Evolutionary conservation across 2,329 filamentous ascomycete genomes (phyloP).

Genomic region (Aaosphaeria pasadenensis): DNA sequence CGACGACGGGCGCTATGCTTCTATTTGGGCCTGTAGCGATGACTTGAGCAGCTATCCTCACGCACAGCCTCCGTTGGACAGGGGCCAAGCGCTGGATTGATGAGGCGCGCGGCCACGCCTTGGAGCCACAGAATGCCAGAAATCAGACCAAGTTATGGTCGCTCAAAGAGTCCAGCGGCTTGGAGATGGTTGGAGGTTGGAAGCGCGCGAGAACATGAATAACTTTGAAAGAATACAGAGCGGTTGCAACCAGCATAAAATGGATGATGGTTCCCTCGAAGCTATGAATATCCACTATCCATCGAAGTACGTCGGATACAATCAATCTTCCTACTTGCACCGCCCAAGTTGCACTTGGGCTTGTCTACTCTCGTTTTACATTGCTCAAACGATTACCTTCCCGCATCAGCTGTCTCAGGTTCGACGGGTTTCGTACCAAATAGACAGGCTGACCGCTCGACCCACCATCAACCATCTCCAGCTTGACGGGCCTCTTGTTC

Average conservation of each 20-base stretch:
- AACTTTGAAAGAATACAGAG: constrained; percentile 18
- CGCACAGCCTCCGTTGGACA: constrained; percentile 22
- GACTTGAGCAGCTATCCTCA: constrained; percentile 18
- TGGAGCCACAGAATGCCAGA: constrained; percentile 29
- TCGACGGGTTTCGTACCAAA: constrained; percentile 13
- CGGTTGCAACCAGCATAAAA: constrained; percentile 37
- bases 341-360: no score
- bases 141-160: neutral
- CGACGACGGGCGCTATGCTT: constrained; percentile 14
- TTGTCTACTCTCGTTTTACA: no score
- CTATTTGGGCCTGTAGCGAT: constrained; percentile 25
- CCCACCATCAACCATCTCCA: constrained; percentile 15
- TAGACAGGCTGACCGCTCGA: constrained; percentile 19
- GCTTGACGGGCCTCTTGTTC: constrained; percentile 9
- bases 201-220: constrained; percentile 34
- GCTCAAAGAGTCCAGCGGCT: constrained; percentile 14
- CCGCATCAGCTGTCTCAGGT: constrained; percentile 24
- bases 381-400: no score
- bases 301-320: neutral
- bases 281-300: no score
- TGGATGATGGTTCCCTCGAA: constrained; percentile 20
- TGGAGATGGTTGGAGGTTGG: constrained; percentile 21
- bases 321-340: neutral
- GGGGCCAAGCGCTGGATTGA: constrained; percentile 25
- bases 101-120: constrained; percentile 32